A percentile compares a stretch with the other conserved stretches of the same genome.
phyloP scores from a whole-genome alignment of 1,284 basidiomycete species.

The Sphagnurus paluster region DNA sequence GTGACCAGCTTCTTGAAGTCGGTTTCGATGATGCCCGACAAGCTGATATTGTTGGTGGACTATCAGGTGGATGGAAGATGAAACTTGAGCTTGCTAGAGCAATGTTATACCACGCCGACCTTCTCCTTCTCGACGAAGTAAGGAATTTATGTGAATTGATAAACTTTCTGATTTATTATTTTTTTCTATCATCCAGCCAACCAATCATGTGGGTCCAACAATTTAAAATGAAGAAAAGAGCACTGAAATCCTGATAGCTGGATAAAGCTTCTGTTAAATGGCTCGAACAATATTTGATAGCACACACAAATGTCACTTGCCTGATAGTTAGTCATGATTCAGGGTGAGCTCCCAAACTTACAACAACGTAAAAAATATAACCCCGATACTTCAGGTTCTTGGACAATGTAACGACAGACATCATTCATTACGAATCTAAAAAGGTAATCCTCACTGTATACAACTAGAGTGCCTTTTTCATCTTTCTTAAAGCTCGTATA shows the following conservation, averaged over 20 bases:
- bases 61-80: constrained; percentile 99
- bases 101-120: constrained; percentile 96
- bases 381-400: constrained; percentile 66
- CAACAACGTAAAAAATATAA: neutral
- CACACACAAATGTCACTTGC: constrained; percentile 85
- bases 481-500: constrained; percentile 71
- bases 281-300: constrained; percentile 89
- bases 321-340: constrained; percentile 98
- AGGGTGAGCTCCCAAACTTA: constrained; percentile 68
- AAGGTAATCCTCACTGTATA: constrained; percentile 52
- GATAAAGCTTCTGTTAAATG: constrained; percentile 91
- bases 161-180: constrained; percentile 10
- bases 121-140: constrained; percentile 87
- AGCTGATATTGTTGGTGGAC: constrained; percentile 81
- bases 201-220: constrained; percentile 76
- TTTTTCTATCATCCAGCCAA: constrained; percentile 64
- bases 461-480: neutral
- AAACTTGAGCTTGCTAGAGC: constrained; percentile 90
- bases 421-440: constrained; percentile 97
- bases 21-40: constrained; percentile 93
- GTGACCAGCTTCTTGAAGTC: constrained; percentile 79
- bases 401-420: constrained; percentile 96
- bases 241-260: constrained; percentile 47
- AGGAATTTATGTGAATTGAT: constrained; percentile 6
- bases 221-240: neutral